Evolutionary conservation across 1,139 yeast genomes (phyloP).

Genomic region (Pichia sp.): DNA sequence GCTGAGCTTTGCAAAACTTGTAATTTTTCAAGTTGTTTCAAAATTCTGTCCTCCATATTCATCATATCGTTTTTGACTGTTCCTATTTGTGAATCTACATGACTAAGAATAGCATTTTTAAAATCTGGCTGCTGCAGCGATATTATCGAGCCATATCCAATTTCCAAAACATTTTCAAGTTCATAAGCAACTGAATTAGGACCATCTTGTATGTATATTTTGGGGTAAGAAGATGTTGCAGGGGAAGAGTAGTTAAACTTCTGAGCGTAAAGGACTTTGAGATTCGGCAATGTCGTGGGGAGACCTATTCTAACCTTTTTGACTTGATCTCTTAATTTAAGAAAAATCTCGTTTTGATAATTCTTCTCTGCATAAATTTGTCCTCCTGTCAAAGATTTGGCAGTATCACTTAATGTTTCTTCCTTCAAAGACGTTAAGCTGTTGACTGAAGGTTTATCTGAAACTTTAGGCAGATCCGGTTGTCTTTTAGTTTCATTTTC

Average conservation of each 20-base stretch:
- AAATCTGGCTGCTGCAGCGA: slow-evolving; percentile 39
- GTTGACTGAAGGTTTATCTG: not conserved
- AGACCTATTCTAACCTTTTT: slow-evolving; percentile 46
- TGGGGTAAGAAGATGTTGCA: slow-evolving; percentile 58
- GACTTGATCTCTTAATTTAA: slow-evolving; percentile 51
- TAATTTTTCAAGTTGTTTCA: slow-evolving; percentile 33
- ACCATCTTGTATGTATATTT: slow-evolving; percentile 69
- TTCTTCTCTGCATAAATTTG: not conserved
- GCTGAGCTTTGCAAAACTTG: slow-evolving; percentile 2
- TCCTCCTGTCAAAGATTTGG: slow-evolving; percentile 9
- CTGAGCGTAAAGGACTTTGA: slow-evolving; percentile 76
- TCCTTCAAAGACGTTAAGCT: not conserved
- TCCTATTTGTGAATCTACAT: slow-evolving; percentile 23
- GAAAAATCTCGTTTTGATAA: slow-evolving; percentile 13
- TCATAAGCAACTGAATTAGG: slow-evolving; percentile 64
- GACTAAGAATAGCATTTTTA: slow-evolving; percentile 18
- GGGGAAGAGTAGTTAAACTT: slow-evolving; percentile 76
- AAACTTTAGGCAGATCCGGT: not conserved
- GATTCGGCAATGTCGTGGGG: slow-evolving; percentile 36
- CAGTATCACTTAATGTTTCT: slow-evolving; percentile 6
- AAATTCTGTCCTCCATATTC: slow-evolving; percentile 31
- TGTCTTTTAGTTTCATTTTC: not conserved
- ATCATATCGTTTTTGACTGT: slow-evolving; percentile 36
- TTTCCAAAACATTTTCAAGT: slow-evolving; percentile 68
- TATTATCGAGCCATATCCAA: slow-evolving; percentile 57